Evolutionary conservation across 305 asterid species (phyloP), one percentile per base, ranked within the genome.

Genomic region (Fraxinus velutina): DNA sequence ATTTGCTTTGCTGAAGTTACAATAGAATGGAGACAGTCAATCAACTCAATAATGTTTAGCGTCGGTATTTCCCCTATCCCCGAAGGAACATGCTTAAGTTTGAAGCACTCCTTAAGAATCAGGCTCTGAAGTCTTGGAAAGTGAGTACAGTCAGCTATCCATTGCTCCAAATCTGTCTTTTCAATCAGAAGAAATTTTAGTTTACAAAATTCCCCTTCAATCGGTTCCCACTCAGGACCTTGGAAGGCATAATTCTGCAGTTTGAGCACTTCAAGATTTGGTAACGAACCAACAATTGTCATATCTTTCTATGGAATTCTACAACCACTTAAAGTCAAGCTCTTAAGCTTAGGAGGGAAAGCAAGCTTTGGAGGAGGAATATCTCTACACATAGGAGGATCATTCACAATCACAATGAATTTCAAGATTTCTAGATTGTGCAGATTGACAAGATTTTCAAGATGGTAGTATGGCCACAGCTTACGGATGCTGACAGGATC

Each of bases 341-440:
- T 73, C 27, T 42, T 84, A 9, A 81, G 71, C 2, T 55, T 19
- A 21, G 50, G 2, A 27, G 80, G 77, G 10, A 81, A 81, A 71
- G 15, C 27, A 79, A 8, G 27, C 19, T 5, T 44, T 2, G 8
- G 37, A 27, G 6, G 73, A 64, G 5, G 12, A 24, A 64, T 9
- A 9, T 64, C 13, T 64, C 33, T 24, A 8, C 5, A 7, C 6
- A 3, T 17, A 6, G 34, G 32, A 24, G 32, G 6, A 22, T 64
- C 33, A 32, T 12, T 27, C 0, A 19, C 8, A 9, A 13, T 27
- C 0, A 19, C 8, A 9, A 13, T 24, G 71, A 17, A 29, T 62
- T 79, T 79, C 83, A 79, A 47, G 13, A 24, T 19, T 30, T 79
- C 82, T 29, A 71, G 52, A 3, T 19, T 8, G 62, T 8, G 47